A percentile compares a stretch with the other conserved stretches of the same genome.
Conservation (phyloP, 305 asterid genomes). For the Fraxinus nigra region DNA sequence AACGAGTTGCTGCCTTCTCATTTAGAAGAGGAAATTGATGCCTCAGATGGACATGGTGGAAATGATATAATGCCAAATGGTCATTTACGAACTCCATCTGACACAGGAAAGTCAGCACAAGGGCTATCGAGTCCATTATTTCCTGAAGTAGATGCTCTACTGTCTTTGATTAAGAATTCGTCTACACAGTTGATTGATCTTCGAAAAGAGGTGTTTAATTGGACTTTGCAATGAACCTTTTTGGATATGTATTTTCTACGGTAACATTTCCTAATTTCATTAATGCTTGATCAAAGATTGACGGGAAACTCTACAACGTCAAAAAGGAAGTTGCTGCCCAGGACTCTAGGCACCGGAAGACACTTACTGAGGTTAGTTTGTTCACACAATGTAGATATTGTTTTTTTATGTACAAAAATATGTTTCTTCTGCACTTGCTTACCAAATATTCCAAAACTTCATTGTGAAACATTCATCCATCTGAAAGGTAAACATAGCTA, state of each 20-base stretch:
- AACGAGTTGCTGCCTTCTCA: conserved; percentile 83
- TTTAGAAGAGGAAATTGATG: conserved; percentile 70
- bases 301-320: conserved; percentile 77
- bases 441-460: neutral
- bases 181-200: conserved; percentile 80
- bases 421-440: conserved; percentile 2
- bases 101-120: conserved; percentile 57
- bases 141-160: conserved; percentile 88
- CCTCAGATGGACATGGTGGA: conserved; percentile 63
- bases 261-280: conserved; percentile 26
- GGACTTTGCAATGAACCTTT: neutral
- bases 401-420: conserved; percentile 3
- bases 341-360: conserved; percentile 88
- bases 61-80: conserved; percentile 66
- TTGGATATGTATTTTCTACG: conserved; percentile 10
- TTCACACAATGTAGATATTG: neutral
- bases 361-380: conserved; percentile 82
- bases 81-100: conserved; percentile 63
- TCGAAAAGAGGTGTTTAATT: conserved; percentile 65
- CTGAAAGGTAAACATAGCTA: neutral
- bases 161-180: conserved; percentile 82
- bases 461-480: neutral
- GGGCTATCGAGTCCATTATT: conserved; percentile 61
- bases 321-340: conserved; percentile 80
- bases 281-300: conserved; percentile 54